A percentile compares a stretch with the other conserved stretches of the same genome.
These are phyloP conservation scores for Tephrocybe rancida DNA, from an alignment of 768 basidiomycete genomes.

Conservation along the genomic window DNA sequence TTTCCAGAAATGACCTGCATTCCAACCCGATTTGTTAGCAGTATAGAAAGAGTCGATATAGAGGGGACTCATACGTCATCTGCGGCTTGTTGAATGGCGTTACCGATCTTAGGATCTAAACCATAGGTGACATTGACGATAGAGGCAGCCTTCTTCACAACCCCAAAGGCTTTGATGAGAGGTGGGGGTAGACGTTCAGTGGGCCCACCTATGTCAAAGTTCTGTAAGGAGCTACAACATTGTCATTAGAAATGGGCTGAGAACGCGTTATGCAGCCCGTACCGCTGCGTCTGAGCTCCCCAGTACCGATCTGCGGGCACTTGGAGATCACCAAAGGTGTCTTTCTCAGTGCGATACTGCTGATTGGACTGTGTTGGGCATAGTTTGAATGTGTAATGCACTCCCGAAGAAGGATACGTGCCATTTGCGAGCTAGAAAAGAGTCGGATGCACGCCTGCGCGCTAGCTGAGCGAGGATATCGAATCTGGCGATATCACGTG, in stretches of 20 bases:
- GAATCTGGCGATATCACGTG: conserved; percentile 38
- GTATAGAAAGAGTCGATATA: conserved; percentile 1
- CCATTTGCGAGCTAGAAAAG: conserved; percentile 38
- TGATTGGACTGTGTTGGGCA: conserved; percentile 36
- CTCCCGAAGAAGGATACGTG: conserved; percentile 12
- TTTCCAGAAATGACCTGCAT: conserved; percentile 92
- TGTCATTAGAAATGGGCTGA: neutral
- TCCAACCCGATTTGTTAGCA: neutral
- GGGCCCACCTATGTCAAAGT: conserved; percentile 98
- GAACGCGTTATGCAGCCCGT: conserved; percentile 8
- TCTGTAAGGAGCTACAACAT: conserved; percentile 72
- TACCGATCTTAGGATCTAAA: conserved; percentile 82
- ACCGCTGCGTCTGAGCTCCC: conserved; percentile 99
- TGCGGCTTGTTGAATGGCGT: conserved; percentile 90
- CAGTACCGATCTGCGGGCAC: conserved; percentile 83
- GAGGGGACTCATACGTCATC: conserved; percentile 66
- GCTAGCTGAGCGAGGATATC: conserved; percentile 19
- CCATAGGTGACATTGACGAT: conserved; percentile 90
- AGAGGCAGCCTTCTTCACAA: conserved; percentile 96
- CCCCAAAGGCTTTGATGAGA: conserved; percentile 97
- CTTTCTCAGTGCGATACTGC: conserved; percentile 78
- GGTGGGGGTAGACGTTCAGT: conserved; percentile 92
- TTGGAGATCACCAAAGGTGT: conserved; percentile 94
- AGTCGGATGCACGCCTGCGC: conserved; percentile 24
- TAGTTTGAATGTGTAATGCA: neutral